phyloP scores from a whole-genome alignment of 2,329 filamentous ascomycete genomes.

The Dactylellina haptotyla region DNA sequence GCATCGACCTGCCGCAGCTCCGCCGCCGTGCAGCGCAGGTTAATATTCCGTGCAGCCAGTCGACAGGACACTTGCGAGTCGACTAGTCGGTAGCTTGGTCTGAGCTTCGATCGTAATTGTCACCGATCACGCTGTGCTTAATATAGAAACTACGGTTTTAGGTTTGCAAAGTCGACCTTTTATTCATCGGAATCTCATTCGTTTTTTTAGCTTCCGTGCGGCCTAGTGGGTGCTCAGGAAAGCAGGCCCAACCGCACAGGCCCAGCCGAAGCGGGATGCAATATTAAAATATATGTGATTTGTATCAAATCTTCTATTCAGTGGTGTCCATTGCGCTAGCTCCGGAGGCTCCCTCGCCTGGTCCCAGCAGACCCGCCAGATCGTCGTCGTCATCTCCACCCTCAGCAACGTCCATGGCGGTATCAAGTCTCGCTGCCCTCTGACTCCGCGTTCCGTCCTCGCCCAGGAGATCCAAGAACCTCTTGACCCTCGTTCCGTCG shows the following conservation, averaged over 20 bases:
- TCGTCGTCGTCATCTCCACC: conserved; percentile 61
- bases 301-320: too few species aligned
- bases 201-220: conserved; percentile 10
- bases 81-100: too few species aligned
- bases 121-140: too few species aligned
- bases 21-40: conserved; percentile 3
- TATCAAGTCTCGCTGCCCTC: conserved; percentile 63
- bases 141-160: not conserved
- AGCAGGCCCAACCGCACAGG: not conserved
- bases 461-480: conserved; percentile 80
- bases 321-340: conserved; percentile 57
- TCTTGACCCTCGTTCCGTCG: conserved; percentile 85
- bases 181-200: not conserved
- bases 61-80: too few species aligned
- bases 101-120: too few species aligned
- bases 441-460: conserved; percentile 64
- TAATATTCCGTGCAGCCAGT: too few species aligned
- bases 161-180: not conserved
- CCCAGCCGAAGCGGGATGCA: not conserved
- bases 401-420: conserved; percentile 59
- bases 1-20: conserved; percentile 4
- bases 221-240: not conserved
- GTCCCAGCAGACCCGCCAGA: conserved; percentile 65
- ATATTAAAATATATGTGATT: too few species aligned
- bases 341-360: conserved; percentile 30